A percentile compares a stretch with the other conserved stretches of the same genome.
phyloP scores from a whole-genome alignment of 2,329 filamentous ascomycete species.

The Fusarium algeriense region DNA sequence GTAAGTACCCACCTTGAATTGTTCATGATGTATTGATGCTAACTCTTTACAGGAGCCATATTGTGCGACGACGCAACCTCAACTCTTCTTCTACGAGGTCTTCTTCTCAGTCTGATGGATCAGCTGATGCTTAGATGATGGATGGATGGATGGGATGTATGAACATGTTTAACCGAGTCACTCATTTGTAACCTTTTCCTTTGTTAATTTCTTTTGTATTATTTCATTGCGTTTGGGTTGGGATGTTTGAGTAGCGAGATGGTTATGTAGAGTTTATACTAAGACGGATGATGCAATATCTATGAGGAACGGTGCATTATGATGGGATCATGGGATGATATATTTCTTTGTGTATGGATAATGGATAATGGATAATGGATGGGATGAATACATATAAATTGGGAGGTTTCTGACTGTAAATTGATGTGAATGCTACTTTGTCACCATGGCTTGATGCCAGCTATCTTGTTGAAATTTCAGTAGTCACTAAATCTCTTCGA shows the following conservation, averaged over 20 bases:
- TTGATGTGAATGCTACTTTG: not conserved
- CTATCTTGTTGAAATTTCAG: no score
- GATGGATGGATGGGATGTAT: not conserved
- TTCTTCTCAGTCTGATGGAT: constrained; percentile 39
- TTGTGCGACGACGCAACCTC: constrained; percentile 36
- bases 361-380: not conserved
- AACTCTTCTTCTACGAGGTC: constrained; percentile 35
- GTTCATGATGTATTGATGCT: not conserved
- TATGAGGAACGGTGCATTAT: constrained; percentile 20
- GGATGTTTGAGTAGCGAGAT: constrained; percentile 13
- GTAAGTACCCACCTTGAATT: constrained; percentile 25
- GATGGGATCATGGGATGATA: not conserved
- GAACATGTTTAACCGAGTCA: constrained; percentile 19
- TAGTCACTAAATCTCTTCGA: no score
- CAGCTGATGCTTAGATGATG: constrained; percentile 34
- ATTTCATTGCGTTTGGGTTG: constrained; percentile 14
- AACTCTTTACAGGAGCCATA: constrained; percentile 17
- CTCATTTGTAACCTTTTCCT: constrained; percentile 22
- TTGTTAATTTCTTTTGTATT: not conserved
- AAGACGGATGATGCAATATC: constrained; percentile 39
- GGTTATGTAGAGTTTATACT: constrained; percentile 29
- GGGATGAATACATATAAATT: constrained; percentile 18
- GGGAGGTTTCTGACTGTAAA: fast-evolving
- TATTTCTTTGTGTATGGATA: constrained; percentile 5
- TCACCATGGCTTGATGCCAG: no score